Evolutionary conservation across 371 early-diverging fungal species (phyloP), one percentile per base, ranked within the genome.

Genomic region (Dinochytrium kinnereticum): DNA sequence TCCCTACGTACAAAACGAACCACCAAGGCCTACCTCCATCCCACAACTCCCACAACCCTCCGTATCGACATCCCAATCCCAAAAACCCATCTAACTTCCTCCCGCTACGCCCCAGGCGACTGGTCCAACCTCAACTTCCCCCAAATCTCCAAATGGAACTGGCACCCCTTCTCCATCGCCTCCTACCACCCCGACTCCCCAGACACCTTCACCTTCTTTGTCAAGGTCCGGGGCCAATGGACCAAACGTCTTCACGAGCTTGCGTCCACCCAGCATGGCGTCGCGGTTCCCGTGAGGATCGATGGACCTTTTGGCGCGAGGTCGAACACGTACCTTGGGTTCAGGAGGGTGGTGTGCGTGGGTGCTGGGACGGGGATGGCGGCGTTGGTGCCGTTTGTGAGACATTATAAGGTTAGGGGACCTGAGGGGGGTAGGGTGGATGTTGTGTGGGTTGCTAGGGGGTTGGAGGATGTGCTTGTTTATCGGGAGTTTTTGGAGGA

Each of bases 141-240:
- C 19, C 21, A 31, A 7, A 37, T 76, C 44, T 76, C 76, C 24
- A 7, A 3, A 0, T 26, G 64, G 50, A 68, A 70, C 68, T 76
- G 76, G 76, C 76, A 76, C 66, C 66, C 76, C 24, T 76, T 76
- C 72, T 73, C 73, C 44, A 72, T 76, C 69, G 59, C 72, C 2
- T 53, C 73, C 1, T 40, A 57, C 37, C 40, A 1, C 37, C 51
- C 5, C 31, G 19, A 3, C 1, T 21, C 66, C 33, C 61, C 61
- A 44, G 33, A 64, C 53, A 28, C 1, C 5, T 28, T 64, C 64
- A 59, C 72, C 19, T 26, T 76, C 19, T 65, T 37, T 49, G 28
- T 57, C 51, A 71, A 67, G 51, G 64, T 26, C 17, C 51, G 72
- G 19, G 76, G 76, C 34, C 2, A 0, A 19, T 76, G 70, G 71